Evolutionary conservation across 2,329 filamentous ascomycete genomes (phyloP).

Genomic region (Neurospora crassa): DNA sequence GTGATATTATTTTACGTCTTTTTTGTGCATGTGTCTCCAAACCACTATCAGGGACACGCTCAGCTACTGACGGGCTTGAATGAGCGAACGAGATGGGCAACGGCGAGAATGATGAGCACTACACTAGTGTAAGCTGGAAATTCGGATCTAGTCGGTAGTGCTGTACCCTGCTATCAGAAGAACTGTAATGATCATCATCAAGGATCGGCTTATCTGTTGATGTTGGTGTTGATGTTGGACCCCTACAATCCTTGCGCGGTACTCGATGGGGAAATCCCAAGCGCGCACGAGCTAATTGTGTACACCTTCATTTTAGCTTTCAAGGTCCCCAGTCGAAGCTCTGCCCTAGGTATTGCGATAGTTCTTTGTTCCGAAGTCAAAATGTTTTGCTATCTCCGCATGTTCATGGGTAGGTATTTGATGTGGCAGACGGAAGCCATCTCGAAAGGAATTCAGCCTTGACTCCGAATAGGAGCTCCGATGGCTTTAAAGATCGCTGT

Average conservation of each 20-base stretch:
- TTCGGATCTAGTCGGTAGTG: neutral
- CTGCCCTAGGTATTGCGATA: neutral
- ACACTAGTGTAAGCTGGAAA: neutral
- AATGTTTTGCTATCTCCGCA: neutral
- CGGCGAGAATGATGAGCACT: neutral
- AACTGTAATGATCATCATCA: neutral
- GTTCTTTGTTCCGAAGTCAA: neutral
- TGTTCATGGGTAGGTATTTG: neutral
- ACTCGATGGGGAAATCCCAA: neutral
- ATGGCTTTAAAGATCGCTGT: neutral
- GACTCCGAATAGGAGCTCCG: neutral
- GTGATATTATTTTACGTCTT: neutral
- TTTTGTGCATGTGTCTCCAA: neutral
- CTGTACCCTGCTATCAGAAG: neutral
- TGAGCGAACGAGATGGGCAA: neutral
- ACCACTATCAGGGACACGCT: neutral
- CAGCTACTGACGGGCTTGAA: neutral
- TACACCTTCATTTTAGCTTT: neutral
- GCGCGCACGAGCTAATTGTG: neutral
- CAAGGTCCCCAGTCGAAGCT: neutral
- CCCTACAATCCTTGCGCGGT: neutral
- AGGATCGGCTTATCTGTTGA: neutral
- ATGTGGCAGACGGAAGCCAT: neutral
- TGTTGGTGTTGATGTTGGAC: neutral
- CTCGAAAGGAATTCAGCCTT: neutral